phyloP scores from a whole-genome alignment of 2,329 filamentous ascomycete species.

The Truncatella angustata region DNA sequence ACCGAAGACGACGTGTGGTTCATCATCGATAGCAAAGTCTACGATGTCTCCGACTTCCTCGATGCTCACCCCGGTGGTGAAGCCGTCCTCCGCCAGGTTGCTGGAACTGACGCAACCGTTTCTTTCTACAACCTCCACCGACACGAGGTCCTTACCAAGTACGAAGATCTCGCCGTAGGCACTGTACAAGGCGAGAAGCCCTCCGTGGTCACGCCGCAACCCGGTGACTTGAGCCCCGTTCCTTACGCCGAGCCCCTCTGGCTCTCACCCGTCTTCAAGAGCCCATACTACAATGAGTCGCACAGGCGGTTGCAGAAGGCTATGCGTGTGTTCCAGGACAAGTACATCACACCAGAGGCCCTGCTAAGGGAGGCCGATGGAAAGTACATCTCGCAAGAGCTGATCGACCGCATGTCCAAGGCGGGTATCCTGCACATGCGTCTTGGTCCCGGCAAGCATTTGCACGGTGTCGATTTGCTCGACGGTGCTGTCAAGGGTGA shows the following conservation, averaged over 20 bases:
- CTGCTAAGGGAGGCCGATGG: constrained; percentile 73
- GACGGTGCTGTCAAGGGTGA: constrained; percentile 70
- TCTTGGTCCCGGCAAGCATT: constrained; percentile 77
- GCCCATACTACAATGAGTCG: constrained; percentile 76
- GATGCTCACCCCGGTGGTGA: constrained; percentile 83
- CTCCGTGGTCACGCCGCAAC: constrained; percentile 66
- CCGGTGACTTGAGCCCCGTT: constrained; percentile 72
- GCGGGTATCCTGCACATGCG: constrained; percentile 77
- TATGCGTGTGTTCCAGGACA: constrained; percentile 70
- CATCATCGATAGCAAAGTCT: constrained; percentile 83
- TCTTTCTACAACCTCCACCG: constrained; percentile 92
- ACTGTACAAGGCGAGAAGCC: constrained; percentile 72
- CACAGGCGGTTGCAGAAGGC: constrained; percentile 68
- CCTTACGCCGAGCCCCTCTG: constrained; percentile 86
- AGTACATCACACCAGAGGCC: constrained; percentile 70
- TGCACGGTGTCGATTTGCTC: constrained; percentile 68
- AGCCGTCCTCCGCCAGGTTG: constrained; percentile 76
- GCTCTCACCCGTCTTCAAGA: constrained; percentile 74
- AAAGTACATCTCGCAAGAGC: constrained; percentile 65
- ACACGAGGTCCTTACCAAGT: constrained; percentile 84
- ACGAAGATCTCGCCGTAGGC: constrained; percentile 72
- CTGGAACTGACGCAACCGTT: constrained; percentile 75
- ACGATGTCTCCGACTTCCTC: constrained; percentile 81
- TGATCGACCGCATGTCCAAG: constrained; percentile 78
- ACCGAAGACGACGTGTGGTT: constrained; percentile 76